Base-by-base conservation (phyloP, 2,329 filamentous ascomycete genomes). In the Camillea tinctor region DNA sequence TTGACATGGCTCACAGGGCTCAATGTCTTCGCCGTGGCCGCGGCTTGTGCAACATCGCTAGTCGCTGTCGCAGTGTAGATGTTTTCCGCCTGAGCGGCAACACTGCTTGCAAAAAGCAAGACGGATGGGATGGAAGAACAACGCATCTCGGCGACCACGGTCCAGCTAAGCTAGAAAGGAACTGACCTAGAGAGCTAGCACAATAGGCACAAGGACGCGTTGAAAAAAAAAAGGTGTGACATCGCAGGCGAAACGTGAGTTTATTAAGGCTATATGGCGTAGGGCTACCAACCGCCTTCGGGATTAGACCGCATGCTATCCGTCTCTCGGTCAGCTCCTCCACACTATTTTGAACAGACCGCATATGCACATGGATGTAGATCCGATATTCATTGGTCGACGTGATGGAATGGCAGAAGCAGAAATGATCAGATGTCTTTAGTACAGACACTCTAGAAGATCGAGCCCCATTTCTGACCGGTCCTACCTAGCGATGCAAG, bases 1-100 rank as follows among this genome's bases (percentile, higher is more conserved):
- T 85, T 81, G 55, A 93, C 86, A 68, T 86, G 72, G 72, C 81
- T 87, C 30, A 82, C 85, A 1, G 87, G 85, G 62, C 84, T 86
- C 62, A 77, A 75, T 1, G 87, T 87, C 70, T 81, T 79, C 11
- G 86, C 86, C 1, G 84, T 88, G 7, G 86, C 86, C 55, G 80
- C 80, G 23, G 85, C 84, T 19, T 80, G 80, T 4, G 79, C 78
- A 7, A 88, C 84, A 52, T 78, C 77, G 20, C 77, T 72, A 19
- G 80, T 71, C 23, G 73, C 76, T 3, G 84, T 87, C 2, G 83
- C 80, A 17, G 84, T 87, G 72, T 83, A 81, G 20, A 66, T 60
- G 55, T 66, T 64, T 60, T 66, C 50, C 15, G 54, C 24, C 58
- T 61, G 60, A 20, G 62, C 64, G 44, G 58, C 62, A 23, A 54